phyloP scores from a whole-genome alignment of 805 yeast species.

The Kodamaea sagamina region DNA sequence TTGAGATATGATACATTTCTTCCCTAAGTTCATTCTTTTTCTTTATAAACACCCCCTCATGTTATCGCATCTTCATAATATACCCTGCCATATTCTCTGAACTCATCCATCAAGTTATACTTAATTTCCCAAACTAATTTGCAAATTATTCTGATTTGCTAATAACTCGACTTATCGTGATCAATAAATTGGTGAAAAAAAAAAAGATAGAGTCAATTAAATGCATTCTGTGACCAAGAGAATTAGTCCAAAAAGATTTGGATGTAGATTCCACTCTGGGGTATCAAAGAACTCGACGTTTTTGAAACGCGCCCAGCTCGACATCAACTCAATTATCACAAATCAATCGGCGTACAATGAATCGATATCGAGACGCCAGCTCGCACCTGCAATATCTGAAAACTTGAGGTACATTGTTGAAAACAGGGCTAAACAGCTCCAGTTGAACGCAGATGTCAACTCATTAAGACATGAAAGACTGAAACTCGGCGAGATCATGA shows the following conservation, averaged over 20 bases:
- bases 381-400: conserved; percentile 18
- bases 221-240: background rate
- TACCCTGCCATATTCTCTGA: background rate
- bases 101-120: background rate
- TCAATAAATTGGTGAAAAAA: background rate
- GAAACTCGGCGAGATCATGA: conserved; percentile 27
- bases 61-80: background rate
- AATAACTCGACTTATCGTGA: background rate
- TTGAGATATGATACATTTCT: no score
- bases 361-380: conserved; percentile 32
- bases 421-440: conserved; percentile 27
- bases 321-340: conserved; percentile 25
- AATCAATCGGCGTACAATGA: conserved; percentile 23
- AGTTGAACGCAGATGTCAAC: conserved; percentile 26
- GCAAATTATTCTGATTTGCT: background rate
- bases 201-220: no score
- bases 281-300: conserved; percentile 16
- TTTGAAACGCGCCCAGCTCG: conserved; percentile 26
- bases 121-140: background rate
- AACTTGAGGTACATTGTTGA: conserved; percentile 28
- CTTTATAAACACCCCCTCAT: no score
- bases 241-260: background rate
- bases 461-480: conserved; percentile 30
- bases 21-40: no score
- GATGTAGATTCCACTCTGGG: background rate